Evolutionary conservation across 2,329 filamentous ascomycete genomes (phyloP).

Genomic region (Trichoderma cornu-damae): DNA sequence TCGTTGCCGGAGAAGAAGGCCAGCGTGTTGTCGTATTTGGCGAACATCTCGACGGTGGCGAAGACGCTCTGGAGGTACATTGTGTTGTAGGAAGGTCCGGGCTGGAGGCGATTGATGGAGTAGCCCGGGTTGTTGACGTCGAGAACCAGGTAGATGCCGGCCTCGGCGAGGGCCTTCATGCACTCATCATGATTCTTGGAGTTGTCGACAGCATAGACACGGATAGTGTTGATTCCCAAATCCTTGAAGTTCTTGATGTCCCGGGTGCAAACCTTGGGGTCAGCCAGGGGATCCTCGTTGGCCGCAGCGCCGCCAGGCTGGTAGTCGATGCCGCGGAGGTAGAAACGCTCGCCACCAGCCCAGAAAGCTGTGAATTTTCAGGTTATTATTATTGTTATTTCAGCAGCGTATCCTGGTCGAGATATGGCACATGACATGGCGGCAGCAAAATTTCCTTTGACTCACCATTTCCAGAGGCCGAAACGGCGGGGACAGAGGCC

Average conservation of each 20-base stretch:
- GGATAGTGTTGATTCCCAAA: conserved; percentile 83
- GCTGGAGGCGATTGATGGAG: conserved; percentile 73
- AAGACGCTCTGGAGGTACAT: conserved; percentile 81
- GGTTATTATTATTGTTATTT: not conserved
- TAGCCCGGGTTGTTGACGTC: conserved; percentile 89
- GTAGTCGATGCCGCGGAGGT: conserved; percentile 57
- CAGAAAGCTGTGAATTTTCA: conserved; percentile 46
- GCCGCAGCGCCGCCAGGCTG: conserved; percentile 56
- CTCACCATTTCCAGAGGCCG: conserved; percentile 54
- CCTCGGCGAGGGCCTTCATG: conserved; percentile 74
- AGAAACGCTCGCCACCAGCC: conserved; percentile 50
- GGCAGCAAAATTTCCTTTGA: not conserved
- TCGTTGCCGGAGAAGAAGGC: conserved; percentile 82
- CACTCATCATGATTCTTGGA: conserved; percentile 73
- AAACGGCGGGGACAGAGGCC: conserved; percentile 45
- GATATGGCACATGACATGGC: not conserved
- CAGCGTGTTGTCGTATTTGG: conserved; percentile 78
- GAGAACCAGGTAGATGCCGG: conserved; percentile 86
- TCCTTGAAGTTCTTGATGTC: conserved; percentile 79
- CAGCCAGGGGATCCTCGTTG: conserved; percentile 68
- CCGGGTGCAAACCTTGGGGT: conserved; percentile 64
- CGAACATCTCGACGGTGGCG: conserved; percentile 79
- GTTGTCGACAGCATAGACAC: conserved; percentile 92
- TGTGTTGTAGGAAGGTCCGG: conserved; percentile 80
- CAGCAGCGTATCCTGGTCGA: not conserved